A percentile compares a stretch with the other conserved stretches of the same genome.
Evolutionary conservation across 805 yeast species (phyloP).

Genomic region (Candida qinlingensis): DNA sequence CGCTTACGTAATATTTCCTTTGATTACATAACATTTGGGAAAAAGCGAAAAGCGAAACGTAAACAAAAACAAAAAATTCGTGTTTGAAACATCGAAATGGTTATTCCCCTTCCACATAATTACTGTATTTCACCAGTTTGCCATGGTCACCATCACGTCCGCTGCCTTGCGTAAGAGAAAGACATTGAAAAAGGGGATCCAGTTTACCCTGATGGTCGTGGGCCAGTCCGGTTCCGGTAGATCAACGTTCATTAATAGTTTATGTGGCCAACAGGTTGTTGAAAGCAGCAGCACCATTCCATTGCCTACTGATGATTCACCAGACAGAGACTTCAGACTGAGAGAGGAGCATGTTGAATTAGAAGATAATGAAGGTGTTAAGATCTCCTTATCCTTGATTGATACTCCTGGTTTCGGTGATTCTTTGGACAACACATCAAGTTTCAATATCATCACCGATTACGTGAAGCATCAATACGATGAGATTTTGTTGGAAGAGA

Average conservation of each 20-base stretch:
- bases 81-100: too few species aligned
- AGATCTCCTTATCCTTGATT: constrained; percentile 67
- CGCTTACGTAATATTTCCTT: too few species aligned
- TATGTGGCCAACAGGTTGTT: constrained; percentile 85
- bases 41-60: not conserved
- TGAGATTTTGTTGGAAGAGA: constrained; percentile 75
- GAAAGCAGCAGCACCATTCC: constrained; percentile 59
- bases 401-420: constrained; percentile 86
- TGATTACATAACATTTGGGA: not conserved
- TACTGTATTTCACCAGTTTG: too few species aligned
- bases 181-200: constrained; percentile 76
- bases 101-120: not conserved
- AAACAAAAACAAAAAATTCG: not conserved
- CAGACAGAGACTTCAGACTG: constrained; percentile 51
- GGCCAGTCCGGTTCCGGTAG: constrained; percentile 88
- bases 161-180: constrained; percentile 67
- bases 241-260: constrained; percentile 86
- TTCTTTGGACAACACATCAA: constrained; percentile 59
- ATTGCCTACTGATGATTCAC: constrained; percentile 45
- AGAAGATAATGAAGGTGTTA: constrained; percentile 82
- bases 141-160: constrained; percentile 44
- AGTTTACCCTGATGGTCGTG: constrained; percentile 79
- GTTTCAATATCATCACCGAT: constrained; percentile 68
- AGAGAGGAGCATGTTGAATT: constrained; percentile 79
- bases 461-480: constrained; percentile 79